Percentiles rank a stretch among this genome's conserved stretches.
Evolutionary conservation across 441 rosid genomes (phyloP).

Genomic region (Gossypium lobatum): DNA sequence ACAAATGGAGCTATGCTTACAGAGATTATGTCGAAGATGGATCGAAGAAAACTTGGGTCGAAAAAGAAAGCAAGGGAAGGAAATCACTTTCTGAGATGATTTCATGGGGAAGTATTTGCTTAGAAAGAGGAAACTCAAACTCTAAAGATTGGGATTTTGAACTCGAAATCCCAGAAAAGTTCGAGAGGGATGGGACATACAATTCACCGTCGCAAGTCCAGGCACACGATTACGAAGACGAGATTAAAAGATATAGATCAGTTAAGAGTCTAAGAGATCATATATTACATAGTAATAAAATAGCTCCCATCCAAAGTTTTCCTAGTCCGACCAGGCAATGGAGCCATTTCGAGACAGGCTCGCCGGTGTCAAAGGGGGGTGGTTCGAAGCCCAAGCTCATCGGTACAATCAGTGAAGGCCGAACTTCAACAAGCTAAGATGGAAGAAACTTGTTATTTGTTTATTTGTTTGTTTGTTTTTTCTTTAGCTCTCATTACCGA

Average conservation of each 20-base stretch:
- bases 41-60: constrained; percentile 26
- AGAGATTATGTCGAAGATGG: constrained; percentile 33
- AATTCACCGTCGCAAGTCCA: constrained; percentile 28
- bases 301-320: constrained; percentile 24
- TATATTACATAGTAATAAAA: constrained; percentile 32
- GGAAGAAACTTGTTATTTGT: not conserved
- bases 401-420: constrained; percentile 15
- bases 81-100: constrained; percentile 51
- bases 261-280: constrained; percentile 49
- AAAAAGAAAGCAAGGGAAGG: constrained; percentile 42
- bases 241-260: constrained; percentile 37
- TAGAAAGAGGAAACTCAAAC: constrained; percentile 29
- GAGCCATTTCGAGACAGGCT: constrained; percentile 23
- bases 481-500: not conserved
- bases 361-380: constrained; percentile 20
- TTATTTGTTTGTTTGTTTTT: not conserved
- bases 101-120: constrained; percentile 53
- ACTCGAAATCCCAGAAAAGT: constrained; percentile 32
- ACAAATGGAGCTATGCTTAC: constrained; percentile 66
- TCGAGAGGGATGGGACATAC: constrained; percentile 25
- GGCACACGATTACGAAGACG: constrained; percentile 28
- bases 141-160: constrained; percentile 23
- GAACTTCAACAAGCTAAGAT: constrained; percentile 22
- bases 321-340: constrained; percentile 36
- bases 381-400: constrained; percentile 8